These are phyloP conservation scores for Nicotiana sylvestris DNA, from an alignment of 257 asterid species.

Conservation along the genomic window DNA sequence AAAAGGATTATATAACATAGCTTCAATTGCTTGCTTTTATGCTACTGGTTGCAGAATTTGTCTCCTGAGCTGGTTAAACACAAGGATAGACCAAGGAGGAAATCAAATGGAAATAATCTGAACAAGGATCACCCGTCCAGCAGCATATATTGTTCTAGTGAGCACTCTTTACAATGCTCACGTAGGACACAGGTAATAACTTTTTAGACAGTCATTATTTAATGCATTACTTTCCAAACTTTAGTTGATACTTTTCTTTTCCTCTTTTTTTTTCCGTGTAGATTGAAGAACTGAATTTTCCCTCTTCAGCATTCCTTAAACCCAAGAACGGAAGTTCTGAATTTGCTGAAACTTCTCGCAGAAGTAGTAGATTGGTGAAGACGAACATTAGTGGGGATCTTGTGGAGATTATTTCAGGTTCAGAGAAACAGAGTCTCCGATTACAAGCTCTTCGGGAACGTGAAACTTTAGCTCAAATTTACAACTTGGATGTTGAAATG, in stretches of 20 bases:
- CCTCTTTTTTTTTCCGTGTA: not conserved
- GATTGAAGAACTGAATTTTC: constrained; percentile 27
- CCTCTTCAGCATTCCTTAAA: constrained; percentile 4
- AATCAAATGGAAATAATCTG: constrained; percentile 22
- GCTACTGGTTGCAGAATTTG: constrained; percentile 22
- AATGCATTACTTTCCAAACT: not conserved
- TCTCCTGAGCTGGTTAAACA: constrained; percentile 27
- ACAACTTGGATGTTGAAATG: constrained; percentile 28
- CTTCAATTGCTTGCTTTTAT: constrained; percentile 1
- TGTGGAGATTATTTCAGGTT: constrained; percentile 29
- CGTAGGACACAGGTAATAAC: constrained; percentile 32
- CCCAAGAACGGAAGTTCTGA: constrained; percentile 10
- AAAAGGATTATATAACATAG: not conserved
- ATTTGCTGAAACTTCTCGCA: constrained; percentile 22
- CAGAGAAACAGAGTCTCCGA: constrained; percentile 26
- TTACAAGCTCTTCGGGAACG: constrained; percentile 15
- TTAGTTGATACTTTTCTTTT: not conserved
- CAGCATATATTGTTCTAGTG: constrained; percentile 23
- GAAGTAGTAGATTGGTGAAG: constrained; percentile 53
- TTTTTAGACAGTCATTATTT: not conserved
- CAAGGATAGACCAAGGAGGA: constrained; percentile 22
- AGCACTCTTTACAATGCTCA: constrained; percentile 22
- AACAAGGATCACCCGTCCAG: constrained; percentile 23
- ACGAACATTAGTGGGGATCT: constrained; percentile 31
- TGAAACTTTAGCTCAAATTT: constrained; percentile 17